Conservation (phyloP, 73 alveolate genomes). For the Strombidium stylifer region DNA sequence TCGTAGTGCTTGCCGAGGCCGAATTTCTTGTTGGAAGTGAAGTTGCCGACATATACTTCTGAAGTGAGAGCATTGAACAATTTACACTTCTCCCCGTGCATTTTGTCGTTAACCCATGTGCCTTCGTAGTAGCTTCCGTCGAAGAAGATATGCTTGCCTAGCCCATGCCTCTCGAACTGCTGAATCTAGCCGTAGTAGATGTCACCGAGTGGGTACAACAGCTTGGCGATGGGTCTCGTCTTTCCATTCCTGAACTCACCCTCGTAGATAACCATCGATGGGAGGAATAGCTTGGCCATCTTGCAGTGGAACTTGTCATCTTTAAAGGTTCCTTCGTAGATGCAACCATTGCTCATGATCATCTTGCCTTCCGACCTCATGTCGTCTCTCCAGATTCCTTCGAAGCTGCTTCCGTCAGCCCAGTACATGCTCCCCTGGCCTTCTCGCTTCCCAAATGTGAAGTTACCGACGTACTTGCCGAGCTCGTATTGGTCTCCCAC, state of each 20-base stretch:
- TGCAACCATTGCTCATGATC: slow-evolving; percentile 33
- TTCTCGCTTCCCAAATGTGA: slow-evolving; percentile 45
- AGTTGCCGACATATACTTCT: slow-evolving; percentile 27
- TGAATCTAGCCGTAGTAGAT: slow-evolving; percentile 26
- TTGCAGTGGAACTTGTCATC: slow-evolving; percentile 31
- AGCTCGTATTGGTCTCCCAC: slow-evolving; percentile 8
- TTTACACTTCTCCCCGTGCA: slow-evolving; percentile 36
- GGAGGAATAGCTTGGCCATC: not conserved
- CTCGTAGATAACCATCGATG: slow-evolving; percentile 8
- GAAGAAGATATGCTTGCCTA: slow-evolving; percentile 4
- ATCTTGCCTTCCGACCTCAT: slow-evolving; percentile 14
- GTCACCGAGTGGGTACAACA: slow-evolving; percentile 30
- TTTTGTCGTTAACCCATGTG: slow-evolving; percentile 29
- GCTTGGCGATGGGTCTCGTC: slow-evolving; percentile 7
- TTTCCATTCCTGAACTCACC: slow-evolving; percentile 21
- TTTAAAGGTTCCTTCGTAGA: slow-evolving; percentile 31
- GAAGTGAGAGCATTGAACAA: too few relatives aligned
- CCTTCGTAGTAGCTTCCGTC: slow-evolving; percentile 42
- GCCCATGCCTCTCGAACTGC: slow-evolving; percentile 23
- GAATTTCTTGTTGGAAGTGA: slow-evolving; percentile 4
- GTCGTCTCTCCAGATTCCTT: slow-evolving; percentile 47
- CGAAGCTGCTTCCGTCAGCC: slow-evolving; percentile 55
- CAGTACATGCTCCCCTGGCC: slow-evolving; percentile 44
- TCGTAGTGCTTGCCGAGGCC: slow-evolving; percentile 32
- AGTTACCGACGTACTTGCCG: slow-evolving; percentile 37